Percentiles rank a stretch among this genome's conserved stretches.
These are phyloP conservation scores for Elongisporangium undulatum DNA, from an alignment of 352 stramenopile genomes.

Conservation along the genomic window DNA sequence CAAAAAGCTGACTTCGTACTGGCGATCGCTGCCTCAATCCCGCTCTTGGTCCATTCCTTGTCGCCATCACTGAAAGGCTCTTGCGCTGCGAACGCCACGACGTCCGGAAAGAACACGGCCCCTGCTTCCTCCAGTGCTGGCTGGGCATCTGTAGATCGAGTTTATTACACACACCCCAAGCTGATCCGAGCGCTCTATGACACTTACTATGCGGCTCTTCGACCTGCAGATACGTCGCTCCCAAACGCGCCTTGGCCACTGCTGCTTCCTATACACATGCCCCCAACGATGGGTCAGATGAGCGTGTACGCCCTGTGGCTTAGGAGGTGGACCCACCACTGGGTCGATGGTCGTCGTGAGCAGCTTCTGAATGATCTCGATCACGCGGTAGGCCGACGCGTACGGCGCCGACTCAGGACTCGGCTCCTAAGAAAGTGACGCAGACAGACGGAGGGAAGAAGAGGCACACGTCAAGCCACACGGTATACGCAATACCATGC, in stretches of 20 bases:
- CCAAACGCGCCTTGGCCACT: slow-evolving; percentile 30
- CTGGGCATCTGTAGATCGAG: slow-evolving; percentile 36
- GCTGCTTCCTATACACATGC: slow-evolving; percentile 30
- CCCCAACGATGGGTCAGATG: not conserved
- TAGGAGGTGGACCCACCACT: slow-evolving; percentile 18
- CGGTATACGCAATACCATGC: not conserved
- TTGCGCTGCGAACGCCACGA: slow-evolving; percentile 23
- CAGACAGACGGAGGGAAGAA: not conserved
- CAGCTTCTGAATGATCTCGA: slow-evolving; percentile 54
- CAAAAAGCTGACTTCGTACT: not conserved
- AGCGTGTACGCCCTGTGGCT: not conserved
- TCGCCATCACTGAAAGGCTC: slow-evolving; percentile 14
- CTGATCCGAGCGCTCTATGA: not conserved
- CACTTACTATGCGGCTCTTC: slow-evolving; percentile 60
- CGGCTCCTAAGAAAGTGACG: slow-evolving; percentile 20
- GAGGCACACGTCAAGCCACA: not conserved
- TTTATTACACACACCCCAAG: slow-evolving; percentile 1
- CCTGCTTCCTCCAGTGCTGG: slow-evolving; percentile 39
- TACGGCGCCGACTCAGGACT: slow-evolving; percentile 48
- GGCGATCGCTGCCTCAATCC: slow-evolving; percentile 6
- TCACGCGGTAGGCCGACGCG: slow-evolving; percentile 40
- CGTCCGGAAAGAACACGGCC: slow-evolving; percentile 30
- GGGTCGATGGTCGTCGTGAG: slow-evolving; percentile 24
- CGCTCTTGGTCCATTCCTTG: slow-evolving; percentile 6
- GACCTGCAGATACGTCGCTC: slow-evolving; percentile 42